These are phyloP conservation scores for Candida oleophila DNA, from an alignment of 805 yeast species.

Conservation along the genomic window DNA sequence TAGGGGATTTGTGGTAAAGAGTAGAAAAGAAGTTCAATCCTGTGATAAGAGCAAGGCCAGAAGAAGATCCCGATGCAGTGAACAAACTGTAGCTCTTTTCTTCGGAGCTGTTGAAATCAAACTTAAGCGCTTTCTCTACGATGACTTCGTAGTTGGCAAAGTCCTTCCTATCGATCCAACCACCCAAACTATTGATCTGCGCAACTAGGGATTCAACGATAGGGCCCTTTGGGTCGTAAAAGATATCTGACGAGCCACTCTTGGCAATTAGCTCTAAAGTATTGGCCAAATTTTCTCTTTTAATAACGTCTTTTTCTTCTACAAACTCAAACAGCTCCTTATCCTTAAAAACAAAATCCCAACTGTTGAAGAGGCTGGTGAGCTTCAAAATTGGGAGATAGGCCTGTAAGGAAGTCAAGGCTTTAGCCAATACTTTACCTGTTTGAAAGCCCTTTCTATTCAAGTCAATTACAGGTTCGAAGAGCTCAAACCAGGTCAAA, in stretches of 20 bases:
- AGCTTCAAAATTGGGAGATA: conserved; percentile 22
- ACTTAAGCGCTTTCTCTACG: conserved; percentile 30
- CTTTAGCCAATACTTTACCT: conserved; percentile 21
- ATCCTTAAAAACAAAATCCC: conserved; percentile 54
- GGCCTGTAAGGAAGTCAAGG: conserved; percentile 28
- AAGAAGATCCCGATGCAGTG: conserved; percentile 69
- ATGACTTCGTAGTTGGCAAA: conserved; percentile 59
- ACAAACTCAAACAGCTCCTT: conserved; percentile 26
- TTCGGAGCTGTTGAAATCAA: conserved; percentile 14
- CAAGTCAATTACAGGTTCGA: conserved; percentile 71
- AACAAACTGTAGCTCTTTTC: conserved; percentile 21
- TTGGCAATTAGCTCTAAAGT: conserved; percentile 68
- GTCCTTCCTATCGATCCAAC: conserved; percentile 65
- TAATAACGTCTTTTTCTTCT: conserved; percentile 57
- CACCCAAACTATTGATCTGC: conserved; percentile 55
- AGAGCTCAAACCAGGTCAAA: conserved; percentile 66
- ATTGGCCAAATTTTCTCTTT: conserved; percentile 59
- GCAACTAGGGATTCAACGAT: conserved; percentile 61
- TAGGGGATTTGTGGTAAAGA: conserved; percentile 13
- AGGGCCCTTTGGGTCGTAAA: conserved; percentile 81
- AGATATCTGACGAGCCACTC: conserved; percentile 75
- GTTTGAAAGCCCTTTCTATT: conserved; percentile 62
- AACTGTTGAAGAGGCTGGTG: conserved; percentile 29
- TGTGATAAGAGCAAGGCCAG: conserved; percentile 78
- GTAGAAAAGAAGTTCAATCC: conserved; percentile 67